Evolutionary conservation across 345 rosid genomes (phyloP).

Genomic region (Lagerstroemia speciosa): DNA sequence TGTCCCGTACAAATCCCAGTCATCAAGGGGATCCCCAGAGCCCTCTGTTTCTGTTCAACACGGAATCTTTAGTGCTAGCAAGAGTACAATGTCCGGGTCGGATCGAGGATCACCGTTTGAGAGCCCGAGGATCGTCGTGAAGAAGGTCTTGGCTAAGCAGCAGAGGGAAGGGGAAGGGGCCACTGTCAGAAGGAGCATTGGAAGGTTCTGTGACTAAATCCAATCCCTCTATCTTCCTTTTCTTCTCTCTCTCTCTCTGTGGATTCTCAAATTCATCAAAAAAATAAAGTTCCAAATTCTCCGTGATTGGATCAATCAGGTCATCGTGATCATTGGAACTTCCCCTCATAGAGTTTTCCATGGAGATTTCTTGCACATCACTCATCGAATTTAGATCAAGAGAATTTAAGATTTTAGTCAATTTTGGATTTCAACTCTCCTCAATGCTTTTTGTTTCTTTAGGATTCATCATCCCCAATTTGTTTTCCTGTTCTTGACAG

Average conservation of each 20-base stretch:
- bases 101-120: conserved; percentile 23
- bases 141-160: conserved; percentile 67
- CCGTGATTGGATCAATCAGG: neutral
- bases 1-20: conserved; percentile 11
- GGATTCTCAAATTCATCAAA: too few relatives aligned
- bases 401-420: too few relatives aligned
- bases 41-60: conserved; percentile 8
- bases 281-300: neutral
- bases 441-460: too few relatives aligned
- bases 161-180: conserved; percentile 94
- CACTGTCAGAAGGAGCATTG: conserved; percentile 87
- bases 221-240: neutral
- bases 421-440: too few relatives aligned
- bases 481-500: neutral
- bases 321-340: neutral
- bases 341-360: neutral
- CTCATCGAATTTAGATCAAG: too few relatives aligned
- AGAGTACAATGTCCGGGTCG: conserved; percentile 50
- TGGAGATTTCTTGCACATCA: too few relatives aligned
- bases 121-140: conserved; percentile 54
- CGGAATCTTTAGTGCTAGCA: conserved; percentile 13
- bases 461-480: neutral
- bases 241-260: too few relatives aligned
- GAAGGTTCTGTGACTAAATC: conserved; percentile 49
- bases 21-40: neutral